phyloP scores from a whole-genome alignment of 176 grass and related monocot species.

The Rhipidocladum racemiflorum region DNA sequence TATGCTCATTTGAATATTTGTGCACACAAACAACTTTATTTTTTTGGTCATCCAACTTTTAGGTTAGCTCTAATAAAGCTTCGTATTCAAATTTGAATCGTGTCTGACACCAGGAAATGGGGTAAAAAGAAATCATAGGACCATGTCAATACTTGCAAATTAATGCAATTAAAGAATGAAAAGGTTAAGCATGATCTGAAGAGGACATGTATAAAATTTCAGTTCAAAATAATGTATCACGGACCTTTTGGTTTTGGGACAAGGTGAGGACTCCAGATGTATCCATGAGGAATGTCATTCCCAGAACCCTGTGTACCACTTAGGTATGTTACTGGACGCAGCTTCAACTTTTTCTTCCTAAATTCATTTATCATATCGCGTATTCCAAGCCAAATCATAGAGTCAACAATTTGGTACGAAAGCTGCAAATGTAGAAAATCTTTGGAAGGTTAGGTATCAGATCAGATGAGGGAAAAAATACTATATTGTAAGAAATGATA shows the following conservation, averaged over 20 bases:
- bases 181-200: conserved; percentile 25
- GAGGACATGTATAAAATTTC: conserved; percentile 13
- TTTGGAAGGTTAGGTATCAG: conserved; percentile 12
- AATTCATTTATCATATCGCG: conserved; percentile 99
- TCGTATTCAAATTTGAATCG: neutral
- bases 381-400: conserved; percentile 99
- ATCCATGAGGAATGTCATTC: conserved; percentile 82
- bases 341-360: conserved; percentile 90
- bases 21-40: neutral
- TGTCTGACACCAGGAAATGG: neutral
- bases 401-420: conserved; percentile 94
- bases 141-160: neutral
- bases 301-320: conserved; percentile 75
- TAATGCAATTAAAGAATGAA: neutral
- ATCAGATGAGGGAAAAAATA: neutral
- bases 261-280: conserved; percentile 95
- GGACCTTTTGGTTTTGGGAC: conserved; percentile 97
- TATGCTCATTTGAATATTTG: neutral
- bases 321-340: conserved; percentile 90
- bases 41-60: neutral
- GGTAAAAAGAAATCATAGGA: neutral
- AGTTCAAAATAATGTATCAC: neutral
- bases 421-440: conserved; percentile 52
- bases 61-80: neutral
- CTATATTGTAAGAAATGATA: neutral